Evolutionary conservation across 2,329 filamentous ascomycete species (phyloP), one percentile per base, ranked within the genome.

Genomic region (Stagonosporopsis chrysanthemi): DNA sequence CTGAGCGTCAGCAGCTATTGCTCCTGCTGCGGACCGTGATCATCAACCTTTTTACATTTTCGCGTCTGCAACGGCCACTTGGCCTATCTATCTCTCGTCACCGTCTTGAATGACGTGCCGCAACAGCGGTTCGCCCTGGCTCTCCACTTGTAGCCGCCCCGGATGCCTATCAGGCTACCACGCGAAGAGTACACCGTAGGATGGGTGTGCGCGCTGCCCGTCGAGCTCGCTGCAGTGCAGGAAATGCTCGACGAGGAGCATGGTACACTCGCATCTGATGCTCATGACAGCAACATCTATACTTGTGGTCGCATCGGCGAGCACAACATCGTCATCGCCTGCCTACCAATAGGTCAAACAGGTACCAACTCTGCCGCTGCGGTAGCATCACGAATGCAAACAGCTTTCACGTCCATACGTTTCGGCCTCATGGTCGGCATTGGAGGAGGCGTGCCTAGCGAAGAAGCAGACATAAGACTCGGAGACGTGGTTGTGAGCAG

Each of bases 301-400:
- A 38, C 41, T 8, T 35, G 26, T 4, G 47, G 54, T 33, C 22
- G 33, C 23, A 24, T 57, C 8, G 47, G 41, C 17, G 47, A 45
- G 12, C 54, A 57, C 36, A 52, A 52, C 11, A 28, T 57, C 1
- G 47, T 43, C 0, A 47, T 52, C 11, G 36, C 42, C 11, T 52
- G 42, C 31, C 36, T 57, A 2, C 54, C 54, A 11, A 36, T 17
- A 4, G 54, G 54, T 5, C 42, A 22, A 12, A 66, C 67, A 38
- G 76, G 76, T 12, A 76, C 49, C 3, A 68, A 36, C 36, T 56
- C 69, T 5, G 70, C 75, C 1, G 72, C 74, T 19, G 61, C 55
- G 1, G 71, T 71, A 12, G 70, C 68, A 3, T 64, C 49, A n/a
- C 48, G 67, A 14, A 70, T 78, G 61, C 43, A 55, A 15, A 49